A percentile compares a stretch with the other conserved stretches of the same genome.
Evolutionary conservation across 1,284 basidiomycete genomes (phyloP).

Genomic region (Fistulinella cinereoalba): DNA sequence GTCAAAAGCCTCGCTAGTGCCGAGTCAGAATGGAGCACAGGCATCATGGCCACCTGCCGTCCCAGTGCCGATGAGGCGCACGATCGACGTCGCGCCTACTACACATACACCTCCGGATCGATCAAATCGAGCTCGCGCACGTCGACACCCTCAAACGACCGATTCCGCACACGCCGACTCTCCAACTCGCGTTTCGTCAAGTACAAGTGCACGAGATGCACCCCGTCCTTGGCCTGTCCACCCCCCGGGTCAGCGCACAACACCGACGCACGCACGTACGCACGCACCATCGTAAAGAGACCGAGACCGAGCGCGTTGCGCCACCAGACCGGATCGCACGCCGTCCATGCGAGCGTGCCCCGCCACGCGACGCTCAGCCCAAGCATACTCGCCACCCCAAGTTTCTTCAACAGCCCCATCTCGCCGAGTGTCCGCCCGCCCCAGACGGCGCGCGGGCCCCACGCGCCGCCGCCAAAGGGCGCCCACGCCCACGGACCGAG

Average conservation of each 20-base stretch:
- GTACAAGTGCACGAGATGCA: constrained; percentile 64
- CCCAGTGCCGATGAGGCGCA: too few relatives aligned
- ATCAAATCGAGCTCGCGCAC: constrained; percentile 62
- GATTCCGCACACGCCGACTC: constrained; percentile 60
- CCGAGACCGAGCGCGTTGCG: constrained; percentile 68
- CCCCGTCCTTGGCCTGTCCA: constrained; percentile 57
- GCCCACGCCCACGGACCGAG: too few relatives aligned
- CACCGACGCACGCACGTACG: neutral
- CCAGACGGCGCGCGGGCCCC: constrained; percentile 16
- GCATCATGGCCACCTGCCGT: too few relatives aligned
- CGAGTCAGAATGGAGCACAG: too few relatives aligned
- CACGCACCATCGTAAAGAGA: constrained; percentile 59
- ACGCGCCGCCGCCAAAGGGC: too few relatives aligned
- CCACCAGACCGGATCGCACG: constrained; percentile 77
- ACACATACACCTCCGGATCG: constrained; percentile 25
- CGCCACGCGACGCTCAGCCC: constrained; percentile 49
- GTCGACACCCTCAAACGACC: constrained; percentile 70
- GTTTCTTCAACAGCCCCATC: constrained; percentile 23
- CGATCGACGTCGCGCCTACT: too few relatives aligned
- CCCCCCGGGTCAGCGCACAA: neutral
- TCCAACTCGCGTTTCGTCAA: constrained; percentile 67
- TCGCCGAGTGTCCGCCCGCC: constrained; percentile 18
- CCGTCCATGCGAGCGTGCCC: constrained; percentile 57
- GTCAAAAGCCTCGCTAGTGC: too few relatives aligned
- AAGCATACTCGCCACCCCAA: constrained; percentile 37